Evolutionary conservation across 2,329 filamentous ascomycete genomes (phyloP).

Genomic region (Colletotrichum viniferum): DNA sequence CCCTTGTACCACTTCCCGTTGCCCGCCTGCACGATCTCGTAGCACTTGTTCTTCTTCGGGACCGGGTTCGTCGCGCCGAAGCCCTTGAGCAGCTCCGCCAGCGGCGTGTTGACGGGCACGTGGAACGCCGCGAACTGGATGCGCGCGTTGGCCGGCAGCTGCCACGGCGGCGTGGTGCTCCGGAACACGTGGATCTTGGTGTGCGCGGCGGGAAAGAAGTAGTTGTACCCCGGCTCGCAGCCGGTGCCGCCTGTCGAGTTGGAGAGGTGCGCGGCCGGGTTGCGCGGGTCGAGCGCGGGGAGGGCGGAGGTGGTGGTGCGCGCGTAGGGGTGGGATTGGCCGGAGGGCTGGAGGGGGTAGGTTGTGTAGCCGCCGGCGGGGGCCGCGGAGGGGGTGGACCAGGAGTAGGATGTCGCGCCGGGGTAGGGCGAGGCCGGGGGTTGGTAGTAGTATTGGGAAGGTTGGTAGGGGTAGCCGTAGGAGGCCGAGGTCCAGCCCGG

Average conservation of each 20-base stretch:
- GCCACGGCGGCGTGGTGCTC: slow-evolving; percentile 57
- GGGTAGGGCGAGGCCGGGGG: background rate
- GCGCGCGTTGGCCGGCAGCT: slow-evolving; percentile 43
- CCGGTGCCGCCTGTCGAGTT: slow-evolving; percentile 63
- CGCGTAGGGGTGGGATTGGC: slow-evolving; percentile 34
- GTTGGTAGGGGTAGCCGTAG: slow-evolving; percentile 28
- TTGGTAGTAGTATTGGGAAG: slow-evolving; percentile 36
- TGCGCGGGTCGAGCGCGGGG: slow-evolving; percentile 46
- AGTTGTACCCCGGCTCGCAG: slow-evolving; percentile 67
- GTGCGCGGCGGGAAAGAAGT: slow-evolving; percentile 63
- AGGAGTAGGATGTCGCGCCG: slow-evolving; percentile 1
- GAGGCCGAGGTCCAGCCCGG: slow-evolving; percentile 25
- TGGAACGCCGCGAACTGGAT: slow-evolving; percentile 54
- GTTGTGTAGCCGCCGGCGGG: background rate
- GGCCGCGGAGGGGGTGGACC: slow-evolving; percentile 4
- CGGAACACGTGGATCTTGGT: slow-evolving; percentile 65
- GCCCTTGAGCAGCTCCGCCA: slow-evolving; percentile 62
- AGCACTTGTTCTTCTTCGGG: slow-evolving; percentile 59
- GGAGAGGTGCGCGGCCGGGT: slow-evolving; percentile 58
- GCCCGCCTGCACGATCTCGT: slow-evolving; percentile 59
- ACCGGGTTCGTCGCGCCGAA: slow-evolving; percentile 60
- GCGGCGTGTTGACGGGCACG: slow-evolving; percentile 55
- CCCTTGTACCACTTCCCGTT: slow-evolving; percentile 66
- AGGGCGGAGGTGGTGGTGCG: slow-evolving; percentile 45
- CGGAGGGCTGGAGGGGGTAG: slow-evolving; percentile 40